Conservation (phyloP, 2,329 filamentous ascomycete species). For the Pyrenophora graminea region DNA sequence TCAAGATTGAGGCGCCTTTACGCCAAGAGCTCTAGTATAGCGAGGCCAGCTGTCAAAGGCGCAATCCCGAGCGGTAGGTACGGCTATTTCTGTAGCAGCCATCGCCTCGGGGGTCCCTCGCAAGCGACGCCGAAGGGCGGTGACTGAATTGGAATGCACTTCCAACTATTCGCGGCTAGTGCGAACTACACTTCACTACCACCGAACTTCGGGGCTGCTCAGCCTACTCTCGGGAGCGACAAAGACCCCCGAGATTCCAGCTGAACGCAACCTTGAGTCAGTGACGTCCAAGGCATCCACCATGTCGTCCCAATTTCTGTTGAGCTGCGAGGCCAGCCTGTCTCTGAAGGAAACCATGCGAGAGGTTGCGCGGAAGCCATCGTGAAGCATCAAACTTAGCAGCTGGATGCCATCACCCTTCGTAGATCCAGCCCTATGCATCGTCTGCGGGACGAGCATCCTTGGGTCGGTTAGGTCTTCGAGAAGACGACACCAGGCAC, state of each 20-base stretch:
- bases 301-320: not conserved
- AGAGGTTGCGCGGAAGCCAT: not conserved
- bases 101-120: slow-evolving; percentile 1
- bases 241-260: slow-evolving; percentile 6
- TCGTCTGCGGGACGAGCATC: slow-evolving; percentile 15
- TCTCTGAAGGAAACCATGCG: not conserved
- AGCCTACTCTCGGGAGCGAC: not conserved
- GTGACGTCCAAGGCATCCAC: not conserved
- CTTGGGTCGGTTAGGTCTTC: slow-evolving; percentile 11
- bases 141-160: slow-evolving; percentile 23
- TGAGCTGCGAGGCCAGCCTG: not conserved
- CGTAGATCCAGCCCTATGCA: slow-evolving; percentile 19
- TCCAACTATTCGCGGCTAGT: slow-evolving; percentile 16
- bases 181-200: slow-evolving; percentile 11
- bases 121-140: slow-evolving; percentile 28
- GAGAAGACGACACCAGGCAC: slow-evolving; percentile 10
- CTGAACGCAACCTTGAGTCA: slow-evolving; percentile 9
- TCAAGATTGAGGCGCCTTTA: not conserved
- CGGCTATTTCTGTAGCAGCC: slow-evolving; percentile 10
- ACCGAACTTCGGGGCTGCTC: slow-evolving; percentile 26
- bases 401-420: not conserved
- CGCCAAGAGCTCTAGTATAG: not conserved
- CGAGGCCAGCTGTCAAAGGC: not conserved
- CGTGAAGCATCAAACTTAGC: not conserved
- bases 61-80: not conserved